phyloP scores from a whole-genome alignment of 257 asterid species.

The Nyctanthes arbortristis region DNA sequence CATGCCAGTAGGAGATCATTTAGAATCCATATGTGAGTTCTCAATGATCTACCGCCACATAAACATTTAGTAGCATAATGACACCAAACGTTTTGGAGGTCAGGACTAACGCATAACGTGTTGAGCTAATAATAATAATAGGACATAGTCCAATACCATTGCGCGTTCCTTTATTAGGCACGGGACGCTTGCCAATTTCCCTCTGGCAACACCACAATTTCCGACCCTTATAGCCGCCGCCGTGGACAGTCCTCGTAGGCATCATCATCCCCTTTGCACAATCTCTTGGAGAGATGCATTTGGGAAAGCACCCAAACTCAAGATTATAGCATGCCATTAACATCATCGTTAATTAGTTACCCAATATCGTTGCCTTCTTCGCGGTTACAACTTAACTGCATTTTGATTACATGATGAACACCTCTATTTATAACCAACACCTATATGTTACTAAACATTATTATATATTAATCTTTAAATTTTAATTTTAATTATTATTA shows the following conservation, averaged over 20 bases:
- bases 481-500: too few relatives aligned
- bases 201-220: slow-evolving; percentile 48
- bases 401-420: too few relatives aligned
- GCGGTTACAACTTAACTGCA: too few relatives aligned
- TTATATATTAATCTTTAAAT: too few relatives aligned
- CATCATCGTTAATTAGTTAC: slow-evolving; percentile 76
- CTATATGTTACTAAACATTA: too few relatives aligned
- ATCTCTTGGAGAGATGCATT: slow-evolving; percentile 35
- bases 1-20: too few relatives aligned
- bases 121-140: neutral
- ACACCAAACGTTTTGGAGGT: too few relatives aligned
- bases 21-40: too few relatives aligned
- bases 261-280: slow-evolving; percentile 39
- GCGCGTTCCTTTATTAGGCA: slow-evolving; percentile 56
- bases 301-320: slow-evolving; percentile 76
- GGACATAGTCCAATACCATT: slow-evolving; percentile 42
- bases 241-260: slow-evolving; percentile 46
- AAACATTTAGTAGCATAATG: too few relatives aligned
- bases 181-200: slow-evolving; percentile 53
- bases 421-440: too few relatives aligned
- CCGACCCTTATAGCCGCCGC: slow-evolving; percentile 48
- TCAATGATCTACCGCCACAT: too few relatives aligned
- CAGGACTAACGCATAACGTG: neutral
- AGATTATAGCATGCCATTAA: slow-evolving; percentile 66
- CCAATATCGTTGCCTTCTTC: too few relatives aligned